Evolutionary conservation across 2,329 filamentous ascomycete species (phyloP).

Genomic region (Aspergillus uvarum): DNA sequence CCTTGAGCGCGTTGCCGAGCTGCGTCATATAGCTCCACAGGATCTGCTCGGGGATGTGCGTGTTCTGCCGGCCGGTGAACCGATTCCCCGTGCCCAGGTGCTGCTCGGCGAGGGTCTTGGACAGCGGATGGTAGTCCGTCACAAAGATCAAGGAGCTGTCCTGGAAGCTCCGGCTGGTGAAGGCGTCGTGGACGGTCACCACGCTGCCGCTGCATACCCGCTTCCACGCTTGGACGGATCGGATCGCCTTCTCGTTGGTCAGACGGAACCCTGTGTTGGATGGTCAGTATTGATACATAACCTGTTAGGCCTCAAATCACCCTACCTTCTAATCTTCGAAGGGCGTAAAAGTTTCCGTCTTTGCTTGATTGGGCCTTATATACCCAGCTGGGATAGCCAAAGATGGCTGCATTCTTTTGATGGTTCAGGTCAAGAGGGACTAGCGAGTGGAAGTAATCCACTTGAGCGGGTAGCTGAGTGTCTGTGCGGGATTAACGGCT

Average conservation of each 20-base stretch:
- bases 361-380: slow-evolving; percentile 92
- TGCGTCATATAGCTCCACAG: slow-evolving; percentile 93
- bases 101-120: slow-evolving; percentile 83
- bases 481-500: slow-evolving; percentile 40
- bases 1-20: slow-evolving; percentile 80
- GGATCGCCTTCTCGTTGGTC: slow-evolving; percentile 84
- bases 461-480: slow-evolving; percentile 68
- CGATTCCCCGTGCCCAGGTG: slow-evolving; percentile 53
- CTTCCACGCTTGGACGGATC: slow-evolving; percentile 85
- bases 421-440: slow-evolving; percentile 82
- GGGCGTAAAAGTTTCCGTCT: slow-evolving; percentile 82
- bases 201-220: slow-evolving; percentile 77
- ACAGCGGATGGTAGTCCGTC: slow-evolving; percentile 87
- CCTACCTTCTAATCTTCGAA: slow-evolving; percentile 77
- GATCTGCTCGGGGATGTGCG: slow-evolving; percentile 66
- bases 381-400: slow-evolving; percentile 88
- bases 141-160: slow-evolving; percentile 94
- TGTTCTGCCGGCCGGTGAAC: slow-evolving; percentile 46
- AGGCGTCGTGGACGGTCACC: slow-evolving; percentile 85
- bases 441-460: slow-evolving; percentile 89
- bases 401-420: slow-evolving; percentile 73
- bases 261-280: slow-evolving; percentile 67
- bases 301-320: slow-evolving; percentile 6
- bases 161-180: slow-evolving; percentile 88
- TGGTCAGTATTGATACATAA: neutral